Conservation (phyloP, 495 filamentous ascomycete genomes). For the Lindgomyces ingoldianus region DNA sequence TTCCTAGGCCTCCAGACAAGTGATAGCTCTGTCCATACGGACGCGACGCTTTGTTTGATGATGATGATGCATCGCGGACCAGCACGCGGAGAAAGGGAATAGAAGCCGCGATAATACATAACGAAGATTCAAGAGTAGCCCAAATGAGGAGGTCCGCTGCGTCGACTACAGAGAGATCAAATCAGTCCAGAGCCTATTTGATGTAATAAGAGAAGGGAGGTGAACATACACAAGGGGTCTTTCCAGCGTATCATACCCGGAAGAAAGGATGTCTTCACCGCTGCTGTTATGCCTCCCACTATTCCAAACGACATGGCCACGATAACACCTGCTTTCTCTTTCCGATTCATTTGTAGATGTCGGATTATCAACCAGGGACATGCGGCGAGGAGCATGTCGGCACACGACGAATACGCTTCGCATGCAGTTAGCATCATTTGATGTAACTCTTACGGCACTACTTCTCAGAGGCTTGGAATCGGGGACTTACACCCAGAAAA, state of each 20-base stretch:
- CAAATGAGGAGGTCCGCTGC: constrained; percentile 18
- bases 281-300: constrained; percentile 35
- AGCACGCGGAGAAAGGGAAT: constrained; percentile 25
- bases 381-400: constrained; percentile 50
- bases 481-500: constrained; percentile 15
- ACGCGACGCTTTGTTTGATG: neutral
- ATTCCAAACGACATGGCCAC: constrained; percentile 50
- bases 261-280: constrained; percentile 15
- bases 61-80: neutral
- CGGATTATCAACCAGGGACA: constrained; percentile 52
- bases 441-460: neutral
- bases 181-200: neutral
- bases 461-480: neutral
- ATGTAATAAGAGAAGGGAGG: neutral
- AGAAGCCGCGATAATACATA: constrained; percentile 16
- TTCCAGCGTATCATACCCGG: neutral
- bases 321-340: constrained; percentile 49
- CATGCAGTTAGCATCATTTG: neutral
- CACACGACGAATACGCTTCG: constrained; percentile 47
- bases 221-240: neutral
- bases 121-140: constrained; percentile 1
- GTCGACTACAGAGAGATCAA: no score
- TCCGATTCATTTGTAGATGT: constrained; percentile 46
- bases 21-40: constrained; percentile 10
- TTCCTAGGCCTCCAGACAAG: neutral